A percentile compares a stretch with the other conserved stretches of the same genome.
These are phyloP conservation scores for Nectriaceae sp. DNA, from an alignment of 2,329 filamentous ascomycete genomes.

Conservation along the genomic window DNA sequence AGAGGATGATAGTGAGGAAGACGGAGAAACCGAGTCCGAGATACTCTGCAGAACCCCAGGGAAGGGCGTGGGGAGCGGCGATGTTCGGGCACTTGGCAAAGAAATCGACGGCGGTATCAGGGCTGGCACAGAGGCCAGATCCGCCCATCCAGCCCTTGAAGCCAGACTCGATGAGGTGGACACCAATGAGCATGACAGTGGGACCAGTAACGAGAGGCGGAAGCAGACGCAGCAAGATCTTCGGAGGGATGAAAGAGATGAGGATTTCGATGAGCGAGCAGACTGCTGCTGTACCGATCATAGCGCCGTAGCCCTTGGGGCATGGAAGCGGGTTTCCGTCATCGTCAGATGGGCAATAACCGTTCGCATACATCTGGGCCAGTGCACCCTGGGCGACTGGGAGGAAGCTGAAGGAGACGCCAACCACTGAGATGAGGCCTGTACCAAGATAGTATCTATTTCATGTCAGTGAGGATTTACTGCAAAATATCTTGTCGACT, in stretches of 20 bases:
- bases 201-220: slow-evolving; percentile 78
- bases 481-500: slow-evolving; percentile 19
- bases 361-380: slow-evolving; percentile 75
- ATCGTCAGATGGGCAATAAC: slow-evolving; percentile 61
- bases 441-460: slow-evolving; percentile 74
- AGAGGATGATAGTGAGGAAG: slow-evolving; percentile 77
- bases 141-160: slow-evolving; percentile 81
- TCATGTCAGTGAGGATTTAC: not conserved
- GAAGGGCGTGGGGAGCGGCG: slow-evolving; percentile 68
- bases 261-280: slow-evolving; percentile 70
- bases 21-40: slow-evolving; percentile 79
- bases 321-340: slow-evolving; percentile 71
- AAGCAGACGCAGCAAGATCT: slow-evolving; percentile 70
- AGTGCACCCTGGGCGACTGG: slow-evolving; percentile 63
- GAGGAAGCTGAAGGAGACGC: slow-evolving; percentile 45
- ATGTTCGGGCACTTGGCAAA: slow-evolving; percentile 68
- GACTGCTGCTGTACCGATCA: slow-evolving; percentile 69
- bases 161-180: slow-evolving; percentile 69
- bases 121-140: slow-evolving; percentile 56
- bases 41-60: slow-evolving; percentile 79
- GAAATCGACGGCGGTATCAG: slow-evolving; percentile 55
- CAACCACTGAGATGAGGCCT: slow-evolving; percentile 78
- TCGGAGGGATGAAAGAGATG: slow-evolving; percentile 74
- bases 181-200: slow-evolving; percentile 71
- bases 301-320: slow-evolving; percentile 71